Evolutionary conservation across 441 rosid species (phyloP), one percentile per base, ranked within the genome.

Genomic region (Arabidopsis hybrid): DNA sequence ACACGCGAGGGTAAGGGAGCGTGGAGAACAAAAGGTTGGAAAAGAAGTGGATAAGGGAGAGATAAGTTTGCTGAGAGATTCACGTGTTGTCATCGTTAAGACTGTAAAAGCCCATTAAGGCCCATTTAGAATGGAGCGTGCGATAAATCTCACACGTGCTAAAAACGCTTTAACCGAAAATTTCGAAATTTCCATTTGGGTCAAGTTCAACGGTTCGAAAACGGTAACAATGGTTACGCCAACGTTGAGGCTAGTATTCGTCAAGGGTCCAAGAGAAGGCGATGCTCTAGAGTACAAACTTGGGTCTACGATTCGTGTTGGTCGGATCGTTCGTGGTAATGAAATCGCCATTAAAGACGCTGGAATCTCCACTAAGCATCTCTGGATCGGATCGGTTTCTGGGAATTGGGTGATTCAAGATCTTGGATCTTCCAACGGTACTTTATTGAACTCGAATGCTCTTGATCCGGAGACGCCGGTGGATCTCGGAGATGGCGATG

Each of bases 371-470:
- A 45, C 17, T 8, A 45, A 45, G 17, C 49, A 45, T 7, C 17
- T 45, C 4, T 8, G 49, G 17, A 45, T 45, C 49, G 17, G 1
- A n/a, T 45, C 74, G 29, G 73, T 14, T 17, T 82, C 85, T 1
- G 82, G 83, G 1, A 81, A 79, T 70, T 90, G 93, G 90, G 45
- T 59, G 16, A 65, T 88, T 60, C 78, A 55, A 21, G 93, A 90
- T 71, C 86, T 87, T 34, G 86, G 79, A 29, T 90, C 93, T 62
- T 90, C 93, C 17, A 90, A 88, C 42, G 96, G 93, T 13, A 88
- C 91, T 9, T 6, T 66, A 60, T 71, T 88, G 70, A 86, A 87
- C 72, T 77, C 85, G 52, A n/a, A 35, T 18, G 0, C 17, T 14
- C 58, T 85, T 31, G 29, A 78, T 2, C 82, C 49, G 3, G 67